Base-by-base conservation (phyloP, 2,329 filamentous ascomycete species). In the Talaromyces sp. region DNA sequence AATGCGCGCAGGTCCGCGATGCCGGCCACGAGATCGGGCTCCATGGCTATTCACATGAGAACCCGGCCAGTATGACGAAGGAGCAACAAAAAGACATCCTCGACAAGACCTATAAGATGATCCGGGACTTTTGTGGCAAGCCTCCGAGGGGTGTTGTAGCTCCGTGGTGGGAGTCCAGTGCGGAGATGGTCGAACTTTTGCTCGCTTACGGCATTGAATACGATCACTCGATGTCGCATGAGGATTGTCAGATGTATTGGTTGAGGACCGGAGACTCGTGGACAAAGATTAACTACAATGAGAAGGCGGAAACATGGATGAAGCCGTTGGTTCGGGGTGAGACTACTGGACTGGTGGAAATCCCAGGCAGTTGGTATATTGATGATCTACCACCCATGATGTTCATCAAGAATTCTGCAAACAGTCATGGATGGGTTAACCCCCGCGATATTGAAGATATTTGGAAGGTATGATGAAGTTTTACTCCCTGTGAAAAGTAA, bases 51-150 rank as follows among this genome's bases (percentile, higher is more conserved):
- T 87, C 84, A 0, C 89, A 92, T 71, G 90, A 92, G 73, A 92
- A 92, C 70, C 89, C 90, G 0, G 82, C 81, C 0, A 85, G 88
- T 65, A 91, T 92, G 89, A 89, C 84, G 0, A 74, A 90, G 1
- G 89, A 92, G 72, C 91, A 93, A 77, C 90, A 93, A 75, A 84
- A 84, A 15, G 89, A 91, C 65, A 88, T 93, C 17, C 83, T 94
- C 19, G 90, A 92, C 72, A 92, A 93, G 78, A 91, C 89, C 2
- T 92, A 88, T 77, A 84, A 83, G 27, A 82, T 92, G 78, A 82
- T 94, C 31, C 91, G 87, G 0, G 87, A 91, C 0, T 93, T 93
- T 75, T 86, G 85, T 65, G 88, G 90, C 11, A 92, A 92, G 76
- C 89, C 89, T 0, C 91, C 91, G 0, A 81, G 89, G 0, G 90